These are phyloP conservation scores for Annulohypoxylon maeteangense DNA, from an alignment of 495 filamentous ascomycete genomes.

Conservation along the genomic window DNA sequence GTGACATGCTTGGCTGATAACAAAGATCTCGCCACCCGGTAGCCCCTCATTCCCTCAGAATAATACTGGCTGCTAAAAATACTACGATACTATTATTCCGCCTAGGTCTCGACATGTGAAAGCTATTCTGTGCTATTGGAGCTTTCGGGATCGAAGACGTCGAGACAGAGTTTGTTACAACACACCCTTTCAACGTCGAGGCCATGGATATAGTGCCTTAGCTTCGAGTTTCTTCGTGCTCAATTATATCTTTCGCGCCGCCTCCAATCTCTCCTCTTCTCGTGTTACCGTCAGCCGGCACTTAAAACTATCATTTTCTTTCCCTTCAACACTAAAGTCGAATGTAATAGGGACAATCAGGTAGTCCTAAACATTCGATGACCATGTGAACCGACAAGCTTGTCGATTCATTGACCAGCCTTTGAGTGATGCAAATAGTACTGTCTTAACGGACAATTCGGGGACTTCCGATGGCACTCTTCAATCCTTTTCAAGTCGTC, in stretches of 20 bases:
- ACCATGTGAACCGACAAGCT: slow-evolving; percentile 31
- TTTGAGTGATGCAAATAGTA: slow-evolving; percentile 13
- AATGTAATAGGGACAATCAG: slow-evolving; percentile 8
- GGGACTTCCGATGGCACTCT: slow-evolving; percentile 53
- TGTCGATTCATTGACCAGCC: slow-evolving; percentile 8
- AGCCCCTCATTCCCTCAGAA: neutral
- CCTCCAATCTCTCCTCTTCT: slow-evolving; percentile 17
- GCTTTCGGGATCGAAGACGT: neutral
- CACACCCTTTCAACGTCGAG: slow-evolving; percentile 20
- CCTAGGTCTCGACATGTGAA: slow-evolving; percentile 30
- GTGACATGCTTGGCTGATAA: neutral
- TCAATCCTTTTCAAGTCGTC: slow-evolving; percentile 62
- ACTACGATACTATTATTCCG: neutral
- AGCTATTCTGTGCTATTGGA: neutral
- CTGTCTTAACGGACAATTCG: neutral
- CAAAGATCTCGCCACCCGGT: neutral
- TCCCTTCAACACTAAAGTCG: neutral
- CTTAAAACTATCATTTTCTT: slow-evolving; percentile 8
- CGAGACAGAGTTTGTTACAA: slow-evolving; percentile 31
- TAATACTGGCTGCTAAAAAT: neutral
- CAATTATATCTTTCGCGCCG: slow-evolving; percentile 12
- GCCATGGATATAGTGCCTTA: slow-evolving; percentile 33
- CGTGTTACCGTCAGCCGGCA: slow-evolving; percentile 17
- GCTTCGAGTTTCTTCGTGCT: slow-evolving; percentile 33
- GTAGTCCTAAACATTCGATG: neutral